Evolutionary conservation across 768 basidiomycete species (phyloP).

Genomic region (Pilatotrama ljubarskyi): DNA sequence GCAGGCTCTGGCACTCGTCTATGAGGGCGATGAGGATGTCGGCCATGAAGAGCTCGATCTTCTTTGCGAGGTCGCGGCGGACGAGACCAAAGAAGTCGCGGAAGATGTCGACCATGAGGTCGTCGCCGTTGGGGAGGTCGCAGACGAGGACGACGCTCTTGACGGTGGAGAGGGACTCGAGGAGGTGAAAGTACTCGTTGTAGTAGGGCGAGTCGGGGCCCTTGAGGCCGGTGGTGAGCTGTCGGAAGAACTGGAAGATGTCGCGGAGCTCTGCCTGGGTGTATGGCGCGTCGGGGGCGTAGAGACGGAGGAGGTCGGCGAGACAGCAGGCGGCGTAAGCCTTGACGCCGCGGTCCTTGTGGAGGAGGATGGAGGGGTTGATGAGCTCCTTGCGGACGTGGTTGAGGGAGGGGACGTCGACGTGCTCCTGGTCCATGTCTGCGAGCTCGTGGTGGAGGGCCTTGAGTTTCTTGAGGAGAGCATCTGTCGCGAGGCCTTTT

Average conservation of each 20-base stretch:
- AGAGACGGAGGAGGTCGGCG: conserved; percentile 89
- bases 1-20: conserved; percentile 82
- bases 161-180: conserved; percentile 90
- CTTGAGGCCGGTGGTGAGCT: conserved; percentile 74
- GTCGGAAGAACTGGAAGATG: conserved; percentile 93
- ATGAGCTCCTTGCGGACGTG: conserved; percentile 79
- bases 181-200: conserved; percentile 90
- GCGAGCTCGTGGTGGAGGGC: conserved; percentile 74
- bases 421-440: conserved; percentile 82
- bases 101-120: conserved; percentile 82
- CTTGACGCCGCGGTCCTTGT: conserved; percentile 96
- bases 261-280: conserved; percentile 86
- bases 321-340: conserved; percentile 93
- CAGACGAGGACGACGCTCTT: conserved; percentile 94
- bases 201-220: conserved; percentile 82
- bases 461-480: conserved; percentile 84
- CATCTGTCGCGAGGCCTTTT: conserved; percentile 78
- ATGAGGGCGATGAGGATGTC: conserved; percentile 89
- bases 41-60: conserved; percentile 81
- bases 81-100: conserved; percentile 80
- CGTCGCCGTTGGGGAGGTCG: conserved; percentile 85
- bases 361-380: conserved; percentile 75
- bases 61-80: conserved; percentile 71
- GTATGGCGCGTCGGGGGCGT: conserved; percentile 97
- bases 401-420: conserved; percentile 73